Conservation (phyloP, 2,329 filamentous ascomycete species). For the Pseudogymnoascus sp. region DNA sequence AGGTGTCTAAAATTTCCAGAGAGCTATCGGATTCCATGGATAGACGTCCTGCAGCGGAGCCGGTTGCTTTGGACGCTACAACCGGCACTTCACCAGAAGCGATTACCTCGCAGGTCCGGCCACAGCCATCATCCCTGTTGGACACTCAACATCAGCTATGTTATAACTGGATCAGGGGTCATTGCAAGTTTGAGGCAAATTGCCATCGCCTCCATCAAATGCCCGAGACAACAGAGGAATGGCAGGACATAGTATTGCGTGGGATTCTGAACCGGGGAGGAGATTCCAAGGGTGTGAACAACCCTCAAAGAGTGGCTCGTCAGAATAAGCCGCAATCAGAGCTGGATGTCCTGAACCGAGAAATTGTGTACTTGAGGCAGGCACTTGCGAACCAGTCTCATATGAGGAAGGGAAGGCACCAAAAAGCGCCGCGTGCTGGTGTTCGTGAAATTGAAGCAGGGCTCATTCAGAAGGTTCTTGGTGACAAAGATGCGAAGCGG, state of each 20-base stretch:
- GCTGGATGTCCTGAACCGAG: neutral
- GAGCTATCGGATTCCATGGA: neutral
- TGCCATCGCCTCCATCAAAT: slow-evolving; percentile 2
- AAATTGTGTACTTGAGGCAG: neutral
- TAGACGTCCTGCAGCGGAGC: neutral
- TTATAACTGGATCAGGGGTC: neutral
- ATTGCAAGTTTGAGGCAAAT: neutral
- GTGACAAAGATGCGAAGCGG: neutral
- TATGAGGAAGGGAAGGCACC: neutral
- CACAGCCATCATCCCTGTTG: too few species aligned
- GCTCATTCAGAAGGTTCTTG: neutral
- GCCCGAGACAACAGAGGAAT: neutral
- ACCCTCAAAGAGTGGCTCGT: neutral
- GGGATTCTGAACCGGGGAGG: neutral
- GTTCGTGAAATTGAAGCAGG: neutral
- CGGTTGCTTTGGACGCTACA: neutral
- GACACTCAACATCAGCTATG: neutral
- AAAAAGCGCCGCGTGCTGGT: neutral
- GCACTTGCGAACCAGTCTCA: neutral
- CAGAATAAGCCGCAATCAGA: neutral
- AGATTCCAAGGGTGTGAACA: neutral
- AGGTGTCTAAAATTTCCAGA: neutral
- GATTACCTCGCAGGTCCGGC: neutral
- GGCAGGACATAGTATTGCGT: neutral
- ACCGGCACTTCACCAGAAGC: neutral